Percentiles rank a stretch among this genome's conserved stretches.
Conservation (phyloP, 2,329 filamentous ascomycete genomes). For the Spiromastix sp. region DNA sequence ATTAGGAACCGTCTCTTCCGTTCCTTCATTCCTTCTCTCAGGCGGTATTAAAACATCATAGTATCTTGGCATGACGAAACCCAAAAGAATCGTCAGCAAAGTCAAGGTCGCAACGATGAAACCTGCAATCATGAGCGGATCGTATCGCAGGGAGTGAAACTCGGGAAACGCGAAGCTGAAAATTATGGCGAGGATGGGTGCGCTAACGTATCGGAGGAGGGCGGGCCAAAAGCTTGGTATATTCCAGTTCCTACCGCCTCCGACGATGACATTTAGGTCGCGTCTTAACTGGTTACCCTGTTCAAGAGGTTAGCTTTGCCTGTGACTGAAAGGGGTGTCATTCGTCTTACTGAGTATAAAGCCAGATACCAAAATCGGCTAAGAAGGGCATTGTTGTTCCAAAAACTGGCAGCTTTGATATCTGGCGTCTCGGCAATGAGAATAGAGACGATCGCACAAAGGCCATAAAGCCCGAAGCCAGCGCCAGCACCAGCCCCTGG, state of each 20-base stretch:
- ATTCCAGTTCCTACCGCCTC: slow-evolving; percentile 45
- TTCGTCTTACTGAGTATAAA: slow-evolving; percentile 45
- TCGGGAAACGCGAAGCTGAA: slow-evolving; percentile 43
- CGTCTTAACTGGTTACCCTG: slow-evolving; percentile 46
- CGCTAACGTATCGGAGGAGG: slow-evolving; percentile 41
- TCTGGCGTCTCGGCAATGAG: slow-evolving; percentile 36
- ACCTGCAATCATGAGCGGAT: slow-evolving; percentile 42
- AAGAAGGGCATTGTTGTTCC: slow-evolving; percentile 27
- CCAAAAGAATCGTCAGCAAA: slow-evolving; percentile 37
- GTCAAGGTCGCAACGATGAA: slow-evolving; percentile 40
- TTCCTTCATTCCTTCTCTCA: slow-evolving; percentile 37
- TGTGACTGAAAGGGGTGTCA: not conserved
- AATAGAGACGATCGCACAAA: slow-evolving; percentile 30
- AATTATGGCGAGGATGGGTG: slow-evolving; percentile 41
- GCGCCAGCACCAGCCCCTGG: slow-evolving; percentile 39
- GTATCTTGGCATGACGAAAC: slow-evolving; percentile 44
- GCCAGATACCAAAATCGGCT: slow-evolving; percentile 43
- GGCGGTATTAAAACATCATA: slow-evolving; percentile 44
- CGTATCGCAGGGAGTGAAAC: slow-evolving; percentile 39
- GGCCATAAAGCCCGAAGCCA: slow-evolving; percentile 44
- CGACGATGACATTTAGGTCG: slow-evolving; percentile 45
- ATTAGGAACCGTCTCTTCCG: slow-evolving; percentile 10
- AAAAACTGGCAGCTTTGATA: slow-evolving; percentile 32
- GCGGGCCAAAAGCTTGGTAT: slow-evolving; percentile 44
- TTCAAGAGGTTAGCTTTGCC: slow-evolving; percentile 1